phyloP scores from a whole-genome alignment of 176 grass and related monocot species.

The Carex littledalei region DNA sequence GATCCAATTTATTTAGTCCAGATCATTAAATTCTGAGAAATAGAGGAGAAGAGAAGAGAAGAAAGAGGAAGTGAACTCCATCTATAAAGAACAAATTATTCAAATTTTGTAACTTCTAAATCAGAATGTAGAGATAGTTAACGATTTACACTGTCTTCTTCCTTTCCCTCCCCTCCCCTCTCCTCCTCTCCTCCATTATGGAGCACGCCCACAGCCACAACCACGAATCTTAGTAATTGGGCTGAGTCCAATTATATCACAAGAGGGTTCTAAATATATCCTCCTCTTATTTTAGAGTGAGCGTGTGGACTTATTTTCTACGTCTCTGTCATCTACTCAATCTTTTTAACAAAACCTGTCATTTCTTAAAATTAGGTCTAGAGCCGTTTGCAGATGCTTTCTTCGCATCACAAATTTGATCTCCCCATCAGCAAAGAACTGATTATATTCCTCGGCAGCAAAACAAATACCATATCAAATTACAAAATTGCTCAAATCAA shows the following conservation, averaged over 20 bases:
- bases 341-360: not conserved
- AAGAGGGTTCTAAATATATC: conserved; percentile 14
- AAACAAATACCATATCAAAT: not conserved
- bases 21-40: too few species aligned
- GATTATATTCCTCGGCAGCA: not conserved
- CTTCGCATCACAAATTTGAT: not conserved
- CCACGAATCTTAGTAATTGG: not conserved
- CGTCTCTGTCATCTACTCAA: not conserved
- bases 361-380: conserved; percentile 11
- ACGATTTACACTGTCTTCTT: too few species aligned
- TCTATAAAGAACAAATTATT: too few species aligned
- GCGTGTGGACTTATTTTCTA: not conserved
- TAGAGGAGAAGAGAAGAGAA: too few species aligned
- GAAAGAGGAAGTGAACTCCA: too few species aligned
- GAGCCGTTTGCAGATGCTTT: not conserved
- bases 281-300: not conserved
- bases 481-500: not conserved
- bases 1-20: too few species aligned
- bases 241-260: not conserved
- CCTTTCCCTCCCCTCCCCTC: too few species aligned
- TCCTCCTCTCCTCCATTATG: too few species aligned
- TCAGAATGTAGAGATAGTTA: too few species aligned
- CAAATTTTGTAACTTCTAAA: too few species aligned
- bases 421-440: not conserved
- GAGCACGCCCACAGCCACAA: too few species aligned